Conservation (phyloP, 1,284 basidiomycete genomes). For the Phlebopus sp. region DNA sequence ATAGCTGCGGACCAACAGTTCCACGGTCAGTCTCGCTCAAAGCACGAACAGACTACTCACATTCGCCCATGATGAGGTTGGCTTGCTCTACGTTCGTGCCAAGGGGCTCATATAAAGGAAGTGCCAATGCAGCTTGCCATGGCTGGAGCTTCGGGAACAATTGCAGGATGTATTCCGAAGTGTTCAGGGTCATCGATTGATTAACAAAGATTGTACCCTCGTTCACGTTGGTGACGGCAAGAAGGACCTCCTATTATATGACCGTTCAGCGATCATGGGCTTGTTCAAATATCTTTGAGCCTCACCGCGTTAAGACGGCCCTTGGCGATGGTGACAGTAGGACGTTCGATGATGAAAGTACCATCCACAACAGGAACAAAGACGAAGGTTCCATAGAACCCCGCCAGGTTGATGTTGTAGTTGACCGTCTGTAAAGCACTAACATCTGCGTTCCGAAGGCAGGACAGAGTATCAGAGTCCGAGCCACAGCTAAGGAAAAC, state of each 20-base stretch:
- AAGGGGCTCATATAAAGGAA: conserved; percentile 10
- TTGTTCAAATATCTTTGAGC: conserved; percentile 11
- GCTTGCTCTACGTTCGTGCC: conserved; percentile 1
- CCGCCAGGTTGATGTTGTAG: conserved; percentile 9
- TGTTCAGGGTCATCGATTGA: conserved; percentile 7
- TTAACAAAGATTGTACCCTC: conserved; percentile 20
- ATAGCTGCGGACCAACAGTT: conserved; percentile 3
- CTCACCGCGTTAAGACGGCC: conserved; percentile 19
- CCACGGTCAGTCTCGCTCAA: neutral
- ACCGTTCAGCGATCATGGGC: neutral
- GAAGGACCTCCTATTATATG: neutral
- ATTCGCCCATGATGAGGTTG: conserved; percentile 12
- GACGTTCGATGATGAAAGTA: conserved; percentile 32
- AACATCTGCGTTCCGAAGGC: conserved; percentile 24
- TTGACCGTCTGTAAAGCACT: conserved; percentile 20
- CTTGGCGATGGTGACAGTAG: conserved; percentile 23
- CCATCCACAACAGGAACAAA: conserved; percentile 36
- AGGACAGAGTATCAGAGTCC: conserved; percentile 22
- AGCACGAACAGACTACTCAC: conserved; percentile 3
- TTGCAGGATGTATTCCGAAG: conserved; percentile 18
- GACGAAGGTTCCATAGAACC: conserved; percentile 28
- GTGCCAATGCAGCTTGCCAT: conserved; percentile 7
- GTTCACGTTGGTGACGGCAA: conserved; percentile 13
- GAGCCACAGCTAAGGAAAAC: conserved; percentile 20
- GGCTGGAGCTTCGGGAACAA: conserved; percentile 22